Conservation (phyloP, 2,329 filamentous ascomycete genomes). For the Xylariomycetidae sp. region DNA sequence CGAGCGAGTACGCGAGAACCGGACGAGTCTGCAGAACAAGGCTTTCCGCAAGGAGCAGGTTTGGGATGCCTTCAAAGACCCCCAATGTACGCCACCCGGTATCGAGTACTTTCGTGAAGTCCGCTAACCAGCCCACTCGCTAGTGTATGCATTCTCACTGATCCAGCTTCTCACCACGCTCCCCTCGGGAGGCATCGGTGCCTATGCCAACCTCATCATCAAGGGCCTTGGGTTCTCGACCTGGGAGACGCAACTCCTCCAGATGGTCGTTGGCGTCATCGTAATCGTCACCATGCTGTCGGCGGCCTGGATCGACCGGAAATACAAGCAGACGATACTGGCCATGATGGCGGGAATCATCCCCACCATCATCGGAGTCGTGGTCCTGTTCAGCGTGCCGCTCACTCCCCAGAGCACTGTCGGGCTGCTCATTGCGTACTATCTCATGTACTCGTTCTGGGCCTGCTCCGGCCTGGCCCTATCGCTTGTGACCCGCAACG, state of each 20-base stretch:
- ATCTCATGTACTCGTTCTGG: constrained; percentile 56
- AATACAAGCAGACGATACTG: neutral
- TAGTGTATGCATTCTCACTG: constrained; percentile 4
- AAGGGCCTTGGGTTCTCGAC: constrained; percentile 31
- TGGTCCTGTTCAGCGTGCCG: constrained; percentile 51
- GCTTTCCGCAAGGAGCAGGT: constrained; percentile 28
- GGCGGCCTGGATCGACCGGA: constrained; percentile 1
- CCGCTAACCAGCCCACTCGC: no score
- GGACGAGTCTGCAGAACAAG: constrained; percentile 30
- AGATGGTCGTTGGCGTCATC: constrained; percentile 35
- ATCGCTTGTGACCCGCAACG: constrained; percentile 50
- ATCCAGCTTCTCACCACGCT: constrained; percentile 22
- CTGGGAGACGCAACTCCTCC: constrained; percentile 32
- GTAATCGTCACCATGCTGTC: constrained; percentile 29
- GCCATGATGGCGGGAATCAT: constrained; percentile 18
- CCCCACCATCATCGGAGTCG: constrained; percentile 43
- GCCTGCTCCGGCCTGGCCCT: constrained; percentile 47
- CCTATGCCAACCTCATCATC: constrained; percentile 34
- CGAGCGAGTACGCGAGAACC: constrained; percentile 30
- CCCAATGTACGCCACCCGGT: no score
- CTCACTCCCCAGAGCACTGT: constrained; percentile 45
- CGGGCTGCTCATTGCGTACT: constrained; percentile 53
- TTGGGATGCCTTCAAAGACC: constrained; percentile 29
- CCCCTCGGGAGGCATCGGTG: constrained; percentile 28
- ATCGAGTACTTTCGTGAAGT: no score